Evolutionary conservation across 176 grass and related monocot species (phyloP).

Genomic region (Eragrostis nindensis): DNA sequence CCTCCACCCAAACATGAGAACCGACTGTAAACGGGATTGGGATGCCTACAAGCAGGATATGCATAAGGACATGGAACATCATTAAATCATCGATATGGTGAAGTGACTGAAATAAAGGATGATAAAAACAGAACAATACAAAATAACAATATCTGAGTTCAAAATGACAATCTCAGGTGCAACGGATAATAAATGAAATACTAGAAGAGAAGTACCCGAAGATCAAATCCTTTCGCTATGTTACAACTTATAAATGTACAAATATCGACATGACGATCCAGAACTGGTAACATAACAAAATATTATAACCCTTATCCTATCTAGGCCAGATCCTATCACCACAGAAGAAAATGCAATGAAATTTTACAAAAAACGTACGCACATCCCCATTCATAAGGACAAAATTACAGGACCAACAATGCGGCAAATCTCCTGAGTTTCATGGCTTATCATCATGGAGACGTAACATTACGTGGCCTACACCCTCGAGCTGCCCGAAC

Average conservation of each 20-base stretch:
- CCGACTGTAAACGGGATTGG: conserved; percentile 58
- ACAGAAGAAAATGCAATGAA: conserved; percentile 12
- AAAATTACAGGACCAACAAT: not conserved
- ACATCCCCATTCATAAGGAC: conserved; percentile 1
- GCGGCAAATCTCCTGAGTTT: conserved; percentile 5
- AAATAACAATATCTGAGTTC: conserved; percentile 11
- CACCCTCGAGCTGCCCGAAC: not conserved
- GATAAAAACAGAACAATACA: conserved; percentile 21
- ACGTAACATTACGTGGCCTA: not conserved
- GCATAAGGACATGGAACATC: conserved; percentile 4
- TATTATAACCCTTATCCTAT: not conserved
- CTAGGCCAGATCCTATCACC: not conserved
- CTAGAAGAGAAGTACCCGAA: conserved; percentile 13
- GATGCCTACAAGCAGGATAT: conserved; percentile 59
- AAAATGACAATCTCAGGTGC: too few species aligned
- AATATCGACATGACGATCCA: not conserved
- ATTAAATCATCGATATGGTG: not conserved
- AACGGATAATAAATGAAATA: not conserved
- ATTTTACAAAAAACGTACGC: conserved; percentile 10
- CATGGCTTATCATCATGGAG: not conserved
- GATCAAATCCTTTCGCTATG: conserved; percentile 10
- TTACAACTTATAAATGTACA: not conserved
- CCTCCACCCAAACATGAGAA: conserved; percentile 89
- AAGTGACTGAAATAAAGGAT: conserved; percentile 10
- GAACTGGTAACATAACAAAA: conserved; percentile 3